phyloP scores from a whole-genome alignment of 1,284 basidiomycete genomes.

The Coriolopsis trogii region DNA sequence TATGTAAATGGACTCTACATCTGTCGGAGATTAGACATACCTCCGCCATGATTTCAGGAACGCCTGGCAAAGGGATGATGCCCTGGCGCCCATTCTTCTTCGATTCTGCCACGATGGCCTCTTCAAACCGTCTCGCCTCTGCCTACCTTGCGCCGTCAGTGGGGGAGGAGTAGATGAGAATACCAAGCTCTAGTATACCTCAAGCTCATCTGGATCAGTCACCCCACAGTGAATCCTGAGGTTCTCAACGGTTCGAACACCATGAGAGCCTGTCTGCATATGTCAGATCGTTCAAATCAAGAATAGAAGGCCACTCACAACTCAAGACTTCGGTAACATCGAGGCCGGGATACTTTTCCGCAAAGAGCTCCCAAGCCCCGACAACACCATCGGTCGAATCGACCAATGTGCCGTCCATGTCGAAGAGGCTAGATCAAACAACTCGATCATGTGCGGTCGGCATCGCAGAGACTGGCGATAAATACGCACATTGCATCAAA shows the following conservation, averaged over 20 bases:
- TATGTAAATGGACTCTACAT: not conserved
- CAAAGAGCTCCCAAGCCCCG: constrained; percentile 76
- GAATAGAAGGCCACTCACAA: constrained; percentile 42
- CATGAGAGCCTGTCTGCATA: constrained; percentile 64
- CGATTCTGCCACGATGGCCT: constrained; percentile 63
- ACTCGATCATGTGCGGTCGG: constrained; percentile 5
- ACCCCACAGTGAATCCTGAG: constrained; percentile 72
- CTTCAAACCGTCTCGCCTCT: constrained; percentile 70
- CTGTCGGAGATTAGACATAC: constrained; percentile 32
- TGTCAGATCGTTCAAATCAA: constrained; percentile 7
- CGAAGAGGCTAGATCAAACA: constrained; percentile 57
- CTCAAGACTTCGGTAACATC: constrained; percentile 64
- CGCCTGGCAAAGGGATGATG: constrained; percentile 68
- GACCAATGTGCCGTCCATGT: constrained; percentile 81
- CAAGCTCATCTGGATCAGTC: constrained; percentile 65
- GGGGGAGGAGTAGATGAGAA: not conserved
- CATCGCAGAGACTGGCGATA: not conserved
- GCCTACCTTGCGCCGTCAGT: constrained; percentile 38
- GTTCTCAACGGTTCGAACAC: constrained; percentile 81
- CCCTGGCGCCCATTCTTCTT: constrained; percentile 54
- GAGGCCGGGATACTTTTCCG: constrained; percentile 61
- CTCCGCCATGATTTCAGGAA: constrained; percentile 52
- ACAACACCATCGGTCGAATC: constrained; percentile 74
- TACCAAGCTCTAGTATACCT: constrained; percentile 46
- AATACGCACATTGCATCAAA: constrained; percentile 57